Evolutionary conservation across 2,329 filamentous ascomycete genomes (phyloP).

Genomic region (Ophiocordyceps australis): DNA sequence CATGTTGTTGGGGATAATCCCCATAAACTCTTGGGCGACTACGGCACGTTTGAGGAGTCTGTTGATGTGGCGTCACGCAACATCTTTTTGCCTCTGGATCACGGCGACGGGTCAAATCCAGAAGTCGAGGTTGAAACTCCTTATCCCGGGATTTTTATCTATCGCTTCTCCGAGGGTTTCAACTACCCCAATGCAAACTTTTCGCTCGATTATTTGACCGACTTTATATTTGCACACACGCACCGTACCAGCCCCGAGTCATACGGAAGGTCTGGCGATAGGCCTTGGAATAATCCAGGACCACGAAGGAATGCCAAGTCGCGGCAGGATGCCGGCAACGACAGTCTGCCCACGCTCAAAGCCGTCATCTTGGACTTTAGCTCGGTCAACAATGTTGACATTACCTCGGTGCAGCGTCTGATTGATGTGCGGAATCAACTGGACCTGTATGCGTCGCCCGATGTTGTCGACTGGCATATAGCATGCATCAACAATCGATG

Average conservation of each 20-base stretch:
- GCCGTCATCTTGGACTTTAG: slow-evolving; percentile 39
- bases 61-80: slow-evolving; percentile 42
- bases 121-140: slow-evolving; percentile 61
- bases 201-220: slow-evolving; percentile 63
- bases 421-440: slow-evolving; percentile 35
- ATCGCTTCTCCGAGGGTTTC: slow-evolving; percentile 85
- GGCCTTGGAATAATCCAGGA: slow-evolving; percentile 90
- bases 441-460: slow-evolving; percentile 27
- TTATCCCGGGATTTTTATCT: slow-evolving; percentile 88
- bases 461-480: slow-evolving; percentile 29
- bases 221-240: slow-evolving; percentile 51
- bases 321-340: slow-evolving; percentile 10
- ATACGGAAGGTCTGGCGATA: slow-evolving; percentile 51
- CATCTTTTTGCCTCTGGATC: slow-evolving; percentile 73
- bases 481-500: slow-evolving; percentile 33
- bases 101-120: slow-evolving; percentile 83
- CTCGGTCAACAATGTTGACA: slow-evolving; percentile 34
- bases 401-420: slow-evolving; percentile 33
- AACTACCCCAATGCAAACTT: slow-evolving; percentile 90
- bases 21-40: slow-evolving; percentile 25
- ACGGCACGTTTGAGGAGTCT: slow-evolving; percentile 33
- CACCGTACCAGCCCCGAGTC: slow-evolving; percentile 55
- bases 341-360: slow-evolving; percentile 27
- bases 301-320: slow-evolving; percentile 30
- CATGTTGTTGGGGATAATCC: slow-evolving; percentile 47